Conservation (phyloP, 2,329 filamentous ascomycete species). For the Phialocephala subalpina region DNA sequence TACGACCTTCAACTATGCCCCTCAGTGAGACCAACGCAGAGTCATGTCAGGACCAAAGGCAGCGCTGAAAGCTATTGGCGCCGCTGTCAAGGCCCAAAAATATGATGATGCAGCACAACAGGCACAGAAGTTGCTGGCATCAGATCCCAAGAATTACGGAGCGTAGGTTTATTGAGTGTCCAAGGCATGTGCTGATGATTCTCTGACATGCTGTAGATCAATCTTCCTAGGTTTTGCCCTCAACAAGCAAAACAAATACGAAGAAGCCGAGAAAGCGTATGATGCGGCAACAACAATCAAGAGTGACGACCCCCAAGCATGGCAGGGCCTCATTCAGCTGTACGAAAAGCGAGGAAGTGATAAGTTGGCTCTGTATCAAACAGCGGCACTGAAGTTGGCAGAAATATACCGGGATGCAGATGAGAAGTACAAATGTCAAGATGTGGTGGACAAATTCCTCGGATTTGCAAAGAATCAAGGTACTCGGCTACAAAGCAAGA, state of each 20-base stretch:
- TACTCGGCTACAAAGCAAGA: constrained; percentile 75
- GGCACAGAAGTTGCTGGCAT: constrained; percentile 72
- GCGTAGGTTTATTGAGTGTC: constrained; percentile 57
- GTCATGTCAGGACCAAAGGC: constrained; percentile 62
- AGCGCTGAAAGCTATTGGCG: constrained; percentile 81
- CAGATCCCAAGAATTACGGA: constrained; percentile 83
- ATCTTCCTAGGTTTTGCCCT: constrained; percentile 89
- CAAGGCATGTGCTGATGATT: not conserved
- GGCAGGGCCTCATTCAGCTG: constrained; percentile 87
- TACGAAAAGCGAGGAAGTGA: constrained; percentile 79
- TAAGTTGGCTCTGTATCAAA: constrained; percentile 77
- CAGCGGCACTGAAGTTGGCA: constrained; percentile 76
- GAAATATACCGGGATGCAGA: constrained; percentile 75
- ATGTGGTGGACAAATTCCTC: constrained; percentile 81
- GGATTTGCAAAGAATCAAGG: constrained; percentile 78
- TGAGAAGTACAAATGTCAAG: constrained; percentile 68
- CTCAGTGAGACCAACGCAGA: constrained; percentile 2
- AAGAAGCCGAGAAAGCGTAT: constrained; percentile 82
- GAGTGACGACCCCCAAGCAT: constrained; percentile 81
- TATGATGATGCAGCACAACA: constrained; percentile 79
- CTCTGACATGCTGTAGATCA: constrained; percentile 56
- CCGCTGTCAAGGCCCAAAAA: constrained; percentile 79
- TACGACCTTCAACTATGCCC: constrained; percentile 27
- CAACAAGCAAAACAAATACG: constrained; percentile 76
- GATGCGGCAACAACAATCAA: constrained; percentile 75